Evolutionary conservation across 148 eudicot species (phyloP).

Genomic region (Polygonum maritimum): DNA sequence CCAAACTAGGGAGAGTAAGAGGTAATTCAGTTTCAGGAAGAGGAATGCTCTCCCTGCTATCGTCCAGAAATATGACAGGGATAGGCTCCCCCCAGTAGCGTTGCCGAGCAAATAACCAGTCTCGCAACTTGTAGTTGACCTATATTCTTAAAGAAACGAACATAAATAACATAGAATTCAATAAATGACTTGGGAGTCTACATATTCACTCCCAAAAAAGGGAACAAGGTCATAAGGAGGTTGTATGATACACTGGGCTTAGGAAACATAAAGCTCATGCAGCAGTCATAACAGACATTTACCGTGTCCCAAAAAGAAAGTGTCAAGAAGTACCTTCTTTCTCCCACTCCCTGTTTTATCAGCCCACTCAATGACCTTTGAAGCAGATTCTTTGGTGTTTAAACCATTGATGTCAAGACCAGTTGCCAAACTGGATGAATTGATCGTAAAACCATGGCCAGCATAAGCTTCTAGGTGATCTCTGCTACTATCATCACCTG

Average conservation of each 20-base stretch:
- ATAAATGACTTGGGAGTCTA: background rate
- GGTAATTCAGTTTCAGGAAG: constrained; percentile 88
- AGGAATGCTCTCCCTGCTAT: constrained; percentile 50
- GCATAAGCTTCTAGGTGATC: constrained; percentile 39
- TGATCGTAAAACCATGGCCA: constrained; percentile 55
- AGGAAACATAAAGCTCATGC: background rate
- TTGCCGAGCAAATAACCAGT: constrained; percentile 98
- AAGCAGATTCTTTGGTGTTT: constrained; percentile 61
- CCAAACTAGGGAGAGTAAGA: constrained; percentile 87
- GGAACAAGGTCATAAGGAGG: background rate
- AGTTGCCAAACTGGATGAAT: constrained; percentile 58
- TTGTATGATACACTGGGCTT: background rate
- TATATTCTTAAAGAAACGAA: constrained; percentile 16
- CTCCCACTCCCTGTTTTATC: constrained; percentile 74
- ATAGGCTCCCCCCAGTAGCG: constrained; percentile 99
- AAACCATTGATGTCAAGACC: constrained; percentile 87
- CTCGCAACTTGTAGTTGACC: constrained; percentile 92
- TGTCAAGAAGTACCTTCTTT: constrained; percentile 46
- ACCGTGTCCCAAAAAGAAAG: background rate
- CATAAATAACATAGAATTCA: background rate
- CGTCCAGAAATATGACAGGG: constrained; percentile 69
- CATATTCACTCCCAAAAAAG: background rate
- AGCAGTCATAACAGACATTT: background rate
- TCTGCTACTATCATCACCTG: constrained; percentile 38
- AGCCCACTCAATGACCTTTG: constrained; percentile 70